These are phyloP conservation scores for Phyllosticta ampelicida DNA, from an alignment of 2,329 filamentous ascomycete species.

Conservation along the genomic window DNA sequence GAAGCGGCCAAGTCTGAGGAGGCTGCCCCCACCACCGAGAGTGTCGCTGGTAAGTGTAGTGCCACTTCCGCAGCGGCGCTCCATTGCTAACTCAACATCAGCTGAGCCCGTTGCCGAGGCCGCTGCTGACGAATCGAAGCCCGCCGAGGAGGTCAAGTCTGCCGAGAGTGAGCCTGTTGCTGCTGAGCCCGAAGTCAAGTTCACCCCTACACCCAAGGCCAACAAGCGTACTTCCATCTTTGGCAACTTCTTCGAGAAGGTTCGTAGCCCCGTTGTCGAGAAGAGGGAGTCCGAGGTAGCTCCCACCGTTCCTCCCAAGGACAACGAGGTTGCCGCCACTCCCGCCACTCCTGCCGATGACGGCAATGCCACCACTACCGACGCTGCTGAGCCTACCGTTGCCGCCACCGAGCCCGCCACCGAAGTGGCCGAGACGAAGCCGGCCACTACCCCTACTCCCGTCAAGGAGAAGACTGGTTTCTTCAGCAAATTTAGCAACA, in stretches of 20 bases:
- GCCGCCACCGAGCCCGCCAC: conserved; percentile 8
- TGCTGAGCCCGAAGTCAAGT: conserved; percentile 29
- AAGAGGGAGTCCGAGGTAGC: conserved; percentile 62
- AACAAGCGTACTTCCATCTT: conserved; percentile 83
- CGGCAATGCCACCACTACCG: conserved; percentile 12
- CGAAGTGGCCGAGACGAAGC: conserved; percentile 27
- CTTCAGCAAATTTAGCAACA: conserved; percentile 48
- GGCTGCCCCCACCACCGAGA: conserved; percentile 20
- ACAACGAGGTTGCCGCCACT: conserved; percentile 29
- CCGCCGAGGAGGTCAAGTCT: conserved; percentile 30
- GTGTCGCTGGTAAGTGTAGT: conserved; percentile 21
- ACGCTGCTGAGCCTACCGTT: conserved; percentile 11
- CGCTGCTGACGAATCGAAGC: conserved; percentile 31
- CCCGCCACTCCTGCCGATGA: conserved; percentile 18
- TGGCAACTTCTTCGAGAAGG: conserved; percentile 56
- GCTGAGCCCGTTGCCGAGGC: conserved; percentile 18
- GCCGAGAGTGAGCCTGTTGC: conserved; percentile 16
- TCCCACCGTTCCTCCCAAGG: conserved; percentile 39
- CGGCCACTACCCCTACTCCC: conserved; percentile 30
- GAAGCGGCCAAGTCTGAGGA: conserved; percentile 30
- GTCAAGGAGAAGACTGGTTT: conserved; percentile 48
- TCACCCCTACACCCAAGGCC: conserved; percentile 46
- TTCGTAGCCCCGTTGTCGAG: conserved; percentile 40
- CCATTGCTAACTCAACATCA: background rate
- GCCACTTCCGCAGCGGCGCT: no score